Evolutionary conservation across 176 grass and related monocot species (phyloP).

Genomic region (Otatea glauca): DNA sequence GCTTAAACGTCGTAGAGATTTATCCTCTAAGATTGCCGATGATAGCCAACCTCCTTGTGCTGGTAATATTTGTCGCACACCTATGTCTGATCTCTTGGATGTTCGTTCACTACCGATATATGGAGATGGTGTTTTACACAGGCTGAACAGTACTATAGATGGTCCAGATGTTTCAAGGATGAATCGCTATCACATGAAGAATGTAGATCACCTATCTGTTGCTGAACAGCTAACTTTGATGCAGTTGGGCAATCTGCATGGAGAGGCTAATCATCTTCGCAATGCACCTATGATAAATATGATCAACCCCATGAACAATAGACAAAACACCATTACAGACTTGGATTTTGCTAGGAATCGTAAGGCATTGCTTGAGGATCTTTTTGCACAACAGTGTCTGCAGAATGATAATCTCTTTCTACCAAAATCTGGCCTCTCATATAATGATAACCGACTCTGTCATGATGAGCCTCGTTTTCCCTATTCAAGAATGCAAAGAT

Average conservation of each 20-base stretch:
- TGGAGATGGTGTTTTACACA: slow-evolving; percentile 50
- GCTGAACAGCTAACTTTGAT: slow-evolving; percentile 48
- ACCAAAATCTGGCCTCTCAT: slow-evolving; percentile 51
- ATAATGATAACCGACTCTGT: slow-evolving; percentile 41
- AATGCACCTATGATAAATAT: slow-evolving; percentile 28
- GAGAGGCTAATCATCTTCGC: slow-evolving; percentile 42
- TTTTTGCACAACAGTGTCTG: slow-evolving; percentile 59
- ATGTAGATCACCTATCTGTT: slow-evolving; percentile 44
- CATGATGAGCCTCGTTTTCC: slow-evolving; percentile 36
- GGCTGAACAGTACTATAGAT: slow-evolving; percentile 44
- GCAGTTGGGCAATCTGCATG: slow-evolving; percentile 54
- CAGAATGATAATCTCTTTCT: slow-evolving; percentile 50
- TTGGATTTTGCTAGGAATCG: slow-evolving; percentile 58
- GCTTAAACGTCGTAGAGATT: not conserved
- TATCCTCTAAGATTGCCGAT: slow-evolving; percentile 35
- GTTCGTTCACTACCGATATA: not conserved
- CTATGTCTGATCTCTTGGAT: slow-evolving; percentile 35
- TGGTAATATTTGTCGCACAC: slow-evolving; percentile 22
- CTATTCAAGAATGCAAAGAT: slow-evolving; percentile 49
- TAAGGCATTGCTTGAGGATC: slow-evolving; percentile 55
- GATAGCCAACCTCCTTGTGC: slow-evolving; percentile 17
- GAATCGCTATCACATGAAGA: slow-evolving; percentile 39
- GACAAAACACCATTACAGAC: slow-evolving; percentile 44
- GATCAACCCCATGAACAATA: slow-evolving; percentile 37
- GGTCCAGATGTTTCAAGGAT: slow-evolving; percentile 40